Conservation (phyloP, 345 rosid genomes). For the Populus euphratica region DNA sequence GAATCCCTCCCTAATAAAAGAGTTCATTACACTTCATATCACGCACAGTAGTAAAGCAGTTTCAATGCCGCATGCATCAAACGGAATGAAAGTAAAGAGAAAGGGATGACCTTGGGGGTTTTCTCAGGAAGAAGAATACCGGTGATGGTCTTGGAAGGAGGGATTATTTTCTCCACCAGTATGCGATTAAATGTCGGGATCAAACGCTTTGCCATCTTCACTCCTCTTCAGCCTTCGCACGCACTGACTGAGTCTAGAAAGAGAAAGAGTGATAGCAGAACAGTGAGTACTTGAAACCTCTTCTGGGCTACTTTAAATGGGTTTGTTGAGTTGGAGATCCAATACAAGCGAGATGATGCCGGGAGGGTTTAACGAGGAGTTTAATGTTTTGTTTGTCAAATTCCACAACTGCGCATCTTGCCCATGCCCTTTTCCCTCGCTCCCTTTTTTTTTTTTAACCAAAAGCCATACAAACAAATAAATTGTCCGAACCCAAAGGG, state of each 20-base stretch:
- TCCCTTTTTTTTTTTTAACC: neutral
- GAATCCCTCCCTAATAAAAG: neutral
- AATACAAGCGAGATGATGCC: neutral
- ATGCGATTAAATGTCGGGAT: constrained; percentile 22
- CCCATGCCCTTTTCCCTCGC: neutral
- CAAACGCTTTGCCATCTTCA: constrained; percentile 22
- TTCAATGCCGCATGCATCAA: neutral
- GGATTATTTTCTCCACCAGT: constrained; percentile 27
- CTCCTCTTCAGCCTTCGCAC: neutral
- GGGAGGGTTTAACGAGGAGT: neutral
- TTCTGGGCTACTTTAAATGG: neutral
- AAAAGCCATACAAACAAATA: neutral
- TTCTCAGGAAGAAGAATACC: constrained; percentile 27
- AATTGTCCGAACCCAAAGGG: neutral
- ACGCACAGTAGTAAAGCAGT: neutral
- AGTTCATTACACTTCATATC: neutral
- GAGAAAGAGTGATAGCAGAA: too few species aligned
- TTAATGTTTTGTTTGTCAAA: neutral
- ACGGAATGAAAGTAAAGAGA: neutral
- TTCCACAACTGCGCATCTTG: neutral
- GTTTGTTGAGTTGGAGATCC: too few species aligned
- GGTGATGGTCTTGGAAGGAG: constrained; percentile 24
- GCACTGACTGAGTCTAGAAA: neutral
- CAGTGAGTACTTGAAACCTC: neutral
- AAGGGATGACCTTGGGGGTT: constrained; percentile 13